These are phyloP conservation scores for Rhizophagus clarus DNA, from an alignment of 192 early-diverging fungal species.

Conservation along the genomic window DNA sequence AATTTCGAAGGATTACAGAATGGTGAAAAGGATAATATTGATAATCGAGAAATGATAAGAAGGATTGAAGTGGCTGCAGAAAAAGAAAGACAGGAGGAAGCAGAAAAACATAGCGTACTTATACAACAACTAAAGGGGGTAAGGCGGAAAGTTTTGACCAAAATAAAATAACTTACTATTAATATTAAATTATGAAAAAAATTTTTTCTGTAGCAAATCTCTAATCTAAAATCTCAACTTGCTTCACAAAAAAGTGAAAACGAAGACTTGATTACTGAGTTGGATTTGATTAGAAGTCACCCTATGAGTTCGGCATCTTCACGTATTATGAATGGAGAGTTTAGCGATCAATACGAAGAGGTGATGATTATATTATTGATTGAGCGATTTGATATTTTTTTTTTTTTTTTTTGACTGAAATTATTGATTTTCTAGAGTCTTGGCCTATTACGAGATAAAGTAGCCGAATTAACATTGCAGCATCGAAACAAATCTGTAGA, in stretches of 20 bases:
- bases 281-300: constrained; percentile 27
- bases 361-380: background rate
- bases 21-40: background rate
- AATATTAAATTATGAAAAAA: too few species aligned
- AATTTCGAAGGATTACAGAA: background rate
- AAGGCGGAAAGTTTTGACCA: background rate
- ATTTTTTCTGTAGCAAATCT: constrained; percentile 23
- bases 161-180: too few species aligned
- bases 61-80: background rate
- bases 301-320: constrained; percentile 11
- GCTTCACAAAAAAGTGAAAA: background rate
- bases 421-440: constrained; percentile 7
- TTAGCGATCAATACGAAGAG: constrained; percentile 34
- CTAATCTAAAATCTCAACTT: constrained; percentile 24
- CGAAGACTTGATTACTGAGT: constrained; percentile 19
- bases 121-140: constrained; percentile 20
- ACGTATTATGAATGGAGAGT: constrained; percentile 29
- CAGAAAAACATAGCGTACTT: constrained; percentile 11
- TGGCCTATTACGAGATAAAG: constrained; percentile 38
- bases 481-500: constrained; percentile 45
- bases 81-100: constrained; percentile 21
- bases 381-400: background rate
- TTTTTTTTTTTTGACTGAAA: background rate
- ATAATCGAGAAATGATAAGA: background rate
- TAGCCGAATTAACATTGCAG: constrained; percentile 44